phyloP scores from a whole-genome alignment of 768 basidiomycete species.

The Tricholoma saponaceum region DNA sequence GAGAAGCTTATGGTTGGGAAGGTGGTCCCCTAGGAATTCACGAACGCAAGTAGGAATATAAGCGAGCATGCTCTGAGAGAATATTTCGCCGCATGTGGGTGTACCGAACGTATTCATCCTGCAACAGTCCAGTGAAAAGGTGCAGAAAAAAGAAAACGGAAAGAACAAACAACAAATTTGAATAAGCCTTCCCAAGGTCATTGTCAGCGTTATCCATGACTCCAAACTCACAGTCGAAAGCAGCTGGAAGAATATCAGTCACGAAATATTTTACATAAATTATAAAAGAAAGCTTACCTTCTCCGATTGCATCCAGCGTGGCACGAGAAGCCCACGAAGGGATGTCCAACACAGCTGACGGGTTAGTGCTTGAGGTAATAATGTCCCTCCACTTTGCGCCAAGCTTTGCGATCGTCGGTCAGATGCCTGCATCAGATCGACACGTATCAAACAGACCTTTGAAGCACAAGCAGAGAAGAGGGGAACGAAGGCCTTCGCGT shows the following conservation, averaged over 20 bases:
- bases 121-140: neutral
- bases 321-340: slow-evolving; percentile 39
- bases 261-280: no score
- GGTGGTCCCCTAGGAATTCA: slow-evolving; percentile 28
- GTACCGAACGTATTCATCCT: slow-evolving; percentile 29
- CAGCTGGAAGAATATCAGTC: slow-evolving; percentile 24
- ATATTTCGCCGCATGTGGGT: slow-evolving; percentile 25
- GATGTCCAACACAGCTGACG: slow-evolving; percentile 29
- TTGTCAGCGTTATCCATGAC: slow-evolving; percentile 33
- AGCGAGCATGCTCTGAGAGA: slow-evolving; percentile 25
- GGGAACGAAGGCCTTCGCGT: slow-evolving; percentile 35
- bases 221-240: slow-evolving; percentile 47
- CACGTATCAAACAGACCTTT: slow-evolving; percentile 19
- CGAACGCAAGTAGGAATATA: slow-evolving; percentile 28
- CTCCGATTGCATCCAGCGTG: slow-evolving; percentile 47
- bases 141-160: neutral
- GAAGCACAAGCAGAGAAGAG: slow-evolving; percentile 36
- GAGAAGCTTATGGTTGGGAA: slow-evolving; percentile 25
- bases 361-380: slow-evolving; percentile 22
- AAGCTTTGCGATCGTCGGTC: slow-evolving; percentile 22
- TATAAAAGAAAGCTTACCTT: slow-evolving; percentile 26
- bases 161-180: slow-evolving; percentile 30
- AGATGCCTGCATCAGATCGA: neutral
- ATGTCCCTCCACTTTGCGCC: slow-evolving; percentile 35
- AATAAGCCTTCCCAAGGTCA: slow-evolving; percentile 31